Evolutionary conservation across 2,329 filamentous ascomycete genomes (phyloP).

Genomic region (Botryosphaeria agaves): DNA sequence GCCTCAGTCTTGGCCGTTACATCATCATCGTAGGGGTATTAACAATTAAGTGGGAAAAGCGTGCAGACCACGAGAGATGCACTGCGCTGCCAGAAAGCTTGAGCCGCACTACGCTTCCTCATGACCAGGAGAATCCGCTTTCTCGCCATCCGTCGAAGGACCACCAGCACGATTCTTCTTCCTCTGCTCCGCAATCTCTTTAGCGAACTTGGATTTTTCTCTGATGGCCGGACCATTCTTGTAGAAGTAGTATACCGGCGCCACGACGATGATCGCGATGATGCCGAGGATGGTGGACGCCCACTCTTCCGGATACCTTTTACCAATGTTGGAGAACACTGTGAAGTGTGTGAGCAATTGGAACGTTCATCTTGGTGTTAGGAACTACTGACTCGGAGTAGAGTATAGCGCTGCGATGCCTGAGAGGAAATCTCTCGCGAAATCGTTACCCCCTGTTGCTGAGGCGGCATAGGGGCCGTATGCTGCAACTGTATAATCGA

Average conservation of each 20-base stretch:
- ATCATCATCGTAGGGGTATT: too few relatives aligned
- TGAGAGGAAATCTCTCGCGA: constrained; percentile 55
- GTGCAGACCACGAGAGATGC: too few relatives aligned
- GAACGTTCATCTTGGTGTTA: too few relatives aligned
- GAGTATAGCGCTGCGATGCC: constrained; percentile 54
- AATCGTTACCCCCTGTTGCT: constrained; percentile 60
- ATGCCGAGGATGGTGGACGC: constrained; percentile 36
- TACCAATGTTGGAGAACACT: not conserved
- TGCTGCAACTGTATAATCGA: constrained; percentile 62
- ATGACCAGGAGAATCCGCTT: too few relatives aligned
- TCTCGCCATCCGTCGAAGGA: too few relatives aligned
- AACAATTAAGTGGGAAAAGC: too few relatives aligned
- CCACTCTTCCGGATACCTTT: constrained; percentile 15
- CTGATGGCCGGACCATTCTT: constrained; percentile 36
- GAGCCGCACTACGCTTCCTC: too few relatives aligned
- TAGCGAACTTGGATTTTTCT: constrained; percentile 33
- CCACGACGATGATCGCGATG: constrained; percentile 31
- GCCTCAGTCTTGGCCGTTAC: too few relatives aligned
- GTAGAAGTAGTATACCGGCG: constrained; percentile 39
- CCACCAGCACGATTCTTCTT: too few relatives aligned
- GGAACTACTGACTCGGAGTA: constrained; percentile 31
- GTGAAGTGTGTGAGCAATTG: too few relatives aligned
- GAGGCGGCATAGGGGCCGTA: constrained; percentile 59
- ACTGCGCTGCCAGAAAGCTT: too few relatives aligned
- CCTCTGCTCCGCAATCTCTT: constrained; percentile 20